Conservation (phyloP, 345 rosid species). For the Anacardium occidentale region DNA sequence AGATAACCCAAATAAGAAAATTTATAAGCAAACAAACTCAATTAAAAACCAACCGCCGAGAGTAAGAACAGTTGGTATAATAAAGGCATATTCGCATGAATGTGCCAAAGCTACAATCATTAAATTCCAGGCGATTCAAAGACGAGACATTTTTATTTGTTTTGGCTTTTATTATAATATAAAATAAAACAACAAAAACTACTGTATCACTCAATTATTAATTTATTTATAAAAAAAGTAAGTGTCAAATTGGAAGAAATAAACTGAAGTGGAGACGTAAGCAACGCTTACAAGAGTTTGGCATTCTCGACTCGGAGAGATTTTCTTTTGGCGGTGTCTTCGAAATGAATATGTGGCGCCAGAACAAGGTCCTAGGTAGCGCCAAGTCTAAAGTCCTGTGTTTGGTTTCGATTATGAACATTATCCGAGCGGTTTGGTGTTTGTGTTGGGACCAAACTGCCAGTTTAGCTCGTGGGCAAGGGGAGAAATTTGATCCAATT, state of each 20-base stretch:
- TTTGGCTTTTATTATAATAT: neutral
- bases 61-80: slow-evolving; percentile 19
- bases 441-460: neutral
- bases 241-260: neutral
- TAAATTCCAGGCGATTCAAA: neutral
- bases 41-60: slow-evolving; percentile 18
- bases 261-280: slow-evolving; percentile 16
- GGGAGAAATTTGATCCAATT: too few species aligned
- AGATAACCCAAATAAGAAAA: slow-evolving; percentile 13
- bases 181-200: neutral
- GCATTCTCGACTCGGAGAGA: slow-evolving; percentile 18
- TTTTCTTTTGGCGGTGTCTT: neutral
- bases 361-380: neutral
- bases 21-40: slow-evolving; percentile 10
- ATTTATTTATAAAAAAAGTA: neutral
- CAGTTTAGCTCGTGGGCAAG: too few species aligned
- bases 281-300: slow-evolving; percentile 11
- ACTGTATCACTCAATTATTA: neutral
- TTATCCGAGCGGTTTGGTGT: too few species aligned
- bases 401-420: too few species aligned
- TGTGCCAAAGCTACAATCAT: slow-evolving; percentile 9
- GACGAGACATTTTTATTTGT: neutral
- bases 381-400: too few species aligned
- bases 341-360: neutral
- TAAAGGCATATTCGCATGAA: slow-evolving; percentile 38